Base-by-base conservation (phyloP, 768 basidiomycete genomes). In the Xerocomus brunneocitrinus region DNA sequence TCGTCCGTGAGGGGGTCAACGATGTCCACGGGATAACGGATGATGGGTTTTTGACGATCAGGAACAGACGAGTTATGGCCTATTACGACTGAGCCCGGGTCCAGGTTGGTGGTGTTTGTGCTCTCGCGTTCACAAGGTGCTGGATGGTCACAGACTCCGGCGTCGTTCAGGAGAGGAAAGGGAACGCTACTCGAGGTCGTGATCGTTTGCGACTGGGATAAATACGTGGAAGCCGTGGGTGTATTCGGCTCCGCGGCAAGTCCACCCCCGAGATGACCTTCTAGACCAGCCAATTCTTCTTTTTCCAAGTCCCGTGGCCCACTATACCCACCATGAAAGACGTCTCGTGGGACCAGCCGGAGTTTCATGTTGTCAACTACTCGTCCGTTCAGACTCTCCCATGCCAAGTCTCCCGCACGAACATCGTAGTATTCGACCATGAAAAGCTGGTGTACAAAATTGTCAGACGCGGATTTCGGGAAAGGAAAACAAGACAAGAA, bases 381-480 rank as follows among this genome's bases (percentile, higher is more conserved):
- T 35, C 74, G 74, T 3, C 75, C 74, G 44, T 85, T 62, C 19
- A 91, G 69, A 42, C 71, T 71, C 43, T 69, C 66, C 59, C 72
- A 77, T 13, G 88, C 87, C 10, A 64, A 60, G 36, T 74, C 69
- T 6, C 85, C 82, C 36, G 78, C 76, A 25, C 85, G 76, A 27
- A 80, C 74, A 61, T 91, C 87, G 62, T 77, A 85, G 64, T 80
- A 92, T 57, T 89, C 87, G 48, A 84, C 79, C 38, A 69, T 70
- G 66, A 82, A 89, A 28, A 76, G 67, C 67, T 76, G 55, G 47
- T 9, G 54, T 41, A 52, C 27, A 52, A 59, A 41, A 12, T 19
- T 12, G 62, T 69, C 27, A 67, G 63, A 56, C 39, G 22, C 9
- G 32, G 4, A 34, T 34, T 2, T 13, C 27, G 13, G 9, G 43